phyloP scores from a whole-genome alignment of 176 grass and related monocot genomes.

The Oryza punctata region DNA sequence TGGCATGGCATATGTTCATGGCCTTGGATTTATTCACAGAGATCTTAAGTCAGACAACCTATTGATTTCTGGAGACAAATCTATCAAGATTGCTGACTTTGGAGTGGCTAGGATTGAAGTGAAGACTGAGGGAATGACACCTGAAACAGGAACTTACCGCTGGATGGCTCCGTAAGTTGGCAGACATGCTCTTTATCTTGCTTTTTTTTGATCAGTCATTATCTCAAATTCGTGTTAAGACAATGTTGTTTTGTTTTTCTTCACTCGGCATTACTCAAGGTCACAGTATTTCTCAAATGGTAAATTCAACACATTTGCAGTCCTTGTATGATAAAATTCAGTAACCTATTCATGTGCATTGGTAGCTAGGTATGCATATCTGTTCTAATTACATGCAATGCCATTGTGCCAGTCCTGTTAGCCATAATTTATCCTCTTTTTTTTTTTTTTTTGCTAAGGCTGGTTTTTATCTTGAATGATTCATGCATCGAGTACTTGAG shows the following conservation, averaged over 20 bases:
- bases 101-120: conserved; percentile 83
- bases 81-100: conserved; percentile 83
- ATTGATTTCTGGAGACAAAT: conserved; percentile 71
- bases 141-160: conserved; percentile 90
- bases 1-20: conserved; percentile 84
- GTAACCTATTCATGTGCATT: conserved; percentile 11
- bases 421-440: conserved; percentile 20
- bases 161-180: conserved; percentile 94
- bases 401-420: neutral
- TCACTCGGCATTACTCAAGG: neutral
- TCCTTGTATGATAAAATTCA: neutral
- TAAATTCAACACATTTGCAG: neutral
- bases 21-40: conserved; percentile 72
- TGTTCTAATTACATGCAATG: conserved; percentile 7
- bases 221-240: conserved; percentile 1
- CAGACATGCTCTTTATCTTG: conserved; percentile 16
- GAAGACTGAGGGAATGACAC: conserved; percentile 82
- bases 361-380: conserved; percentile 17
- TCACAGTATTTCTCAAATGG: neutral
- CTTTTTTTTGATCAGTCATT: conserved; percentile 10
- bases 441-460: neutral
- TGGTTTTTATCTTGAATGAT: neutral
- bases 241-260: neutral
- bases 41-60: conserved; percentile 84
- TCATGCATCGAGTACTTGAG: conserved; percentile 23